Conservation (phyloP, 192 early-diverging fungal species). For the Coemansia sp. region DNA sequence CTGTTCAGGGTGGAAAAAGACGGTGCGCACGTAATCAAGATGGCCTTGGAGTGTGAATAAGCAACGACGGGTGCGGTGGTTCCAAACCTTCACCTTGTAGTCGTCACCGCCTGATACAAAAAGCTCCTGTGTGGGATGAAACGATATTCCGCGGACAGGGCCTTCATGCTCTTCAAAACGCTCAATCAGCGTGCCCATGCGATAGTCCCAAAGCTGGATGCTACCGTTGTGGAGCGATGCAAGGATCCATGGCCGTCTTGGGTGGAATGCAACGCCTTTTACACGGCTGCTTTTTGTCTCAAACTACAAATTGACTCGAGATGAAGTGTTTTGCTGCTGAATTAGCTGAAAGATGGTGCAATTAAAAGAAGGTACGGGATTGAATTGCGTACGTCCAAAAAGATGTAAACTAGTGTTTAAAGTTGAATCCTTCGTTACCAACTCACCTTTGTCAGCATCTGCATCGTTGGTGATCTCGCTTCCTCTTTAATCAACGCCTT, state of each 20-base stretch:
- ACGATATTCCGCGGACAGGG: conserved; percentile 93
- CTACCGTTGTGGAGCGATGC: conserved; percentile 96
- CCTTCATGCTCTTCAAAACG: conserved; percentile 99
- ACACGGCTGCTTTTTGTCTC: conserved; percentile 99
- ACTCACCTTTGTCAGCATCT: conserved; percentile 76
- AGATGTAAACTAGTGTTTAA: background rate
- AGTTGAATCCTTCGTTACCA: background rate
- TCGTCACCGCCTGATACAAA: conserved; percentile 99
- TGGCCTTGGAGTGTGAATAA: conserved; percentile 97
- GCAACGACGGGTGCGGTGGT: conserved; percentile 95
- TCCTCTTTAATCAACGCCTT: background rate
- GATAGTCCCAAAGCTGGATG: conserved; percentile 99
- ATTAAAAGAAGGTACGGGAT: background rate
- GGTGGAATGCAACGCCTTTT: conserved; percentile 94
- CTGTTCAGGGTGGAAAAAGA: conserved; percentile 95
- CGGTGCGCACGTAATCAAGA: conserved; percentile 96
- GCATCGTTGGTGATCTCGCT: conserved; percentile 56
- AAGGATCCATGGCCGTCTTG: conserved; percentile 98
- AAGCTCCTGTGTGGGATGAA: conserved; percentile 93
- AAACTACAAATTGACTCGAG: conserved; percentile 69
- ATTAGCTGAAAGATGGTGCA: background rate
- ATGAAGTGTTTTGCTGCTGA: background rate
- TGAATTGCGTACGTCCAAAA: background rate
- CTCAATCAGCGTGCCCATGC: conserved; percentile 97
- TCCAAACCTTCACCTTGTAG: conserved; percentile 99